Evolutionary conservation across 2,329 filamentous ascomycete genomes (phyloP), one percentile per base, ranked within the genome.

Genomic region (Colletotrichum sojae): DNA sequence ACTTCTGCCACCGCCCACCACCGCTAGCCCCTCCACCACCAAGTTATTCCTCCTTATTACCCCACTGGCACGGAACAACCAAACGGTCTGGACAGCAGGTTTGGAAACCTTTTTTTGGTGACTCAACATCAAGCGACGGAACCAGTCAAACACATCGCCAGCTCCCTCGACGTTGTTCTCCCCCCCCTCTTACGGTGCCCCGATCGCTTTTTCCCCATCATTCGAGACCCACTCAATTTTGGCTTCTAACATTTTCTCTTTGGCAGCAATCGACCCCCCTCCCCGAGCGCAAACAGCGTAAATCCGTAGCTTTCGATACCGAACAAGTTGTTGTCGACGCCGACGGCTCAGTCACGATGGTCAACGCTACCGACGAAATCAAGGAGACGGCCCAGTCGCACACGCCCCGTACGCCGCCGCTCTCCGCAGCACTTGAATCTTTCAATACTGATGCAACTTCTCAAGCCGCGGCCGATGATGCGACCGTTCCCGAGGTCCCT

Each of bases 271-370:
- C 58, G 49, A 43, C 69, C 54, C 75, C 71, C 55, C 74, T 75
- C 57, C 76, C 79, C 75, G 87, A 91, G 76, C 88, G 88, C 79
- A 94, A 93, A 82, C 90, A 92, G 77, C 92, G 95, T 84, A 97
- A 98, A 85, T 97, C 94, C 54, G 95, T 98, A 77, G 91, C 94
- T 73, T 98, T 98, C 82, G 95, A 92, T 79, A 93, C 96, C 82
- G 93, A 94, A 78, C 89, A 94, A 76, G 89, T 93, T 73, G 90
- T 97, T 76, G 95, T 98, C 80, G 93, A 97, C 85, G 89, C 90
- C 82, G 93, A 97, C 87, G 95, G 95, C 76, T 90, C 91, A 79
- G 90, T 98, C 79, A 94, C 89, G 77, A 91, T 92, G 83, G 87
- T 90, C 80, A 90, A 93, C 80, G 88, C 91, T 74, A 86, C 88